Base-by-base conservation (phyloP, 2,329 filamentous ascomycete species). In the Atkinsonella texensis region DNA sequence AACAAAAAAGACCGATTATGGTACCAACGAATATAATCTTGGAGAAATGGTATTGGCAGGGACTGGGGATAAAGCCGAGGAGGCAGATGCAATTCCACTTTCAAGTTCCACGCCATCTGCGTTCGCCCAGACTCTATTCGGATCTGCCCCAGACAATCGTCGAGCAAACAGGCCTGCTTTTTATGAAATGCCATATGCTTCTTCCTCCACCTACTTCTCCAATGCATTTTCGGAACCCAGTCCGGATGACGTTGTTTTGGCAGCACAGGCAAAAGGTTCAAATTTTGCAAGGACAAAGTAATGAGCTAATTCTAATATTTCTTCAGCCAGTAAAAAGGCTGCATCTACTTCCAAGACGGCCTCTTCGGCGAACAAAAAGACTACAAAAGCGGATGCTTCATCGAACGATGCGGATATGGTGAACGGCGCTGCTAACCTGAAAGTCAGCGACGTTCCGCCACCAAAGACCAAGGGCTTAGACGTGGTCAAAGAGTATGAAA, bases 181-280 rank as follows among this genome's bases (percentile, higher is more conserved):
- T 49, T 70, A 65, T 59, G 62, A 69, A 42, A 68, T 79, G 61
- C 76, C 77, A 49, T 79, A 79, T 54, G 68, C 73, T 58, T 68
- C 68, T 13, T 73, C 73, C 41, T 68, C 74, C 32, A 68, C 70
- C 52, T 74, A 74, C 65, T 63, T 73, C 68, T 63, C 74, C 62
- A 73, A 81, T 63, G 80, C 83, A 53, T 96, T 96, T 71, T 75
- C 84, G 74, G 81, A 82, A 65, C 90, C 91, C 51, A 96, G 90
- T 69, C 90, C 90, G 59, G 90, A 97, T 72, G 90, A 96, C 67
- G 72, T 93, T 63, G 87, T 96, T 61, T 76, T 89, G 56, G 81
- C 84, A 67, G 91, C 90, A 59, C 91, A 95, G 75, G 84, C 84
- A 70, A 86, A 89, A 88, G 85, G 85, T 89, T 87, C 83, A 82